A percentile compares a stretch with the other conserved stretches of the same genome.
These are phyloP conservation scores for Quercus ilex DNA, from an alignment of 306 rosid species.

Conservation along the genomic window DNA sequence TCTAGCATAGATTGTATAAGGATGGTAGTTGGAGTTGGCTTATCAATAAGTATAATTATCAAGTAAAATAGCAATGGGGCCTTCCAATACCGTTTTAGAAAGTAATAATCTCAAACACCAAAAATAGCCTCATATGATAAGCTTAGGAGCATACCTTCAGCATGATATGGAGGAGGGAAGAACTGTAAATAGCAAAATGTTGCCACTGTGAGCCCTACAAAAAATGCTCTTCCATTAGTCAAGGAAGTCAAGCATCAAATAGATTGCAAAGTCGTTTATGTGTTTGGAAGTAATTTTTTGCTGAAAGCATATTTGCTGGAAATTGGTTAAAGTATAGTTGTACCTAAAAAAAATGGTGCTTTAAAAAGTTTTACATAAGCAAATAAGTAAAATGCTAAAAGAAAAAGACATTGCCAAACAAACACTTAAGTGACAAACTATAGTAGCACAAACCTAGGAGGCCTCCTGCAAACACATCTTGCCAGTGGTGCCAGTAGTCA, in stretches of 20 bases:
- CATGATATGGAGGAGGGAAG: conserved; percentile 85
- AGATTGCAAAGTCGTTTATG: neutral
- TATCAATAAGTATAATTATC: neutral
- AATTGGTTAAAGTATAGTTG: too few relatives aligned
- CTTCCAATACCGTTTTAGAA: neutral
- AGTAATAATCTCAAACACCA: neutral
- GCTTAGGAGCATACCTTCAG: conserved; percentile 54
- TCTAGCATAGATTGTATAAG: too few relatives aligned
- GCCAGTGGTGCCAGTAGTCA: conserved; percentile 98
- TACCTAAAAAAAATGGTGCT: too few relatives aligned
- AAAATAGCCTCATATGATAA: neutral
- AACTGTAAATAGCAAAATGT: conserved; percentile 85
- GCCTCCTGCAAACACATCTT: conserved; percentile 87
- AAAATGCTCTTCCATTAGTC: neutral
- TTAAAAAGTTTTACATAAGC: too few relatives aligned
- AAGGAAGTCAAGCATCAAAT: conserved; percentile 8
- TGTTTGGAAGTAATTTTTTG: too few relatives aligned
- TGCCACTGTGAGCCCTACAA: conserved; percentile 68
- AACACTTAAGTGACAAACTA: conserved; percentile 1
- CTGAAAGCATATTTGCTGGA: too few relatives aligned
- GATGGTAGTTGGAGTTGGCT: too few relatives aligned
- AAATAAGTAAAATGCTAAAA: too few relatives aligned
- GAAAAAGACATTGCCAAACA: neutral
- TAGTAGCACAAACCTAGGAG: conserved; percentile 56
- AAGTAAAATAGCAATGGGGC: neutral